Evolutionary conservation across 495 filamentous ascomycete genomes (phyloP).

Genomic region (Aspergillus leporis): DNA sequence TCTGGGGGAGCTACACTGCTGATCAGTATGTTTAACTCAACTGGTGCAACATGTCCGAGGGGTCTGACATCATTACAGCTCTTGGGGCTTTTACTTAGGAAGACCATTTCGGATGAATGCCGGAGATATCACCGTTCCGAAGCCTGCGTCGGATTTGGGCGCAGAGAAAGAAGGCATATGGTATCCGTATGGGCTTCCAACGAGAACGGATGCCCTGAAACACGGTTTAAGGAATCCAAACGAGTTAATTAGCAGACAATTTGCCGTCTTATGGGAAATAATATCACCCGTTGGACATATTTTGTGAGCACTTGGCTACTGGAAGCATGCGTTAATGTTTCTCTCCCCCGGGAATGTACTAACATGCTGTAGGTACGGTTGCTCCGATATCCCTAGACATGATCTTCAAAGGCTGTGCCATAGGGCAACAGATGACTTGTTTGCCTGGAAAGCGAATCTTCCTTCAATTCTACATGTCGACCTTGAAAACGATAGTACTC

Average conservation of each 20-base stretch:
- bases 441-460: slow-evolving; percentile 49
- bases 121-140: slow-evolving; percentile 45
- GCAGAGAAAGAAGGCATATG: slow-evolving; percentile 40
- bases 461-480: slow-evolving; percentile 44
- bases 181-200: slow-evolving; percentile 45
- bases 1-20: slow-evolving; percentile 54
- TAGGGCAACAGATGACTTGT: slow-evolving; percentile 45
- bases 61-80: slow-evolving; percentile 26
- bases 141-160: slow-evolving; percentile 40
- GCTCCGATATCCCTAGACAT: slow-evolving; percentile 44
- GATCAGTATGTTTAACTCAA: slow-evolving; percentile 42
- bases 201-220: slow-evolving; percentile 18
- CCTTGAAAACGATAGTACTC: slow-evolving; percentile 35
- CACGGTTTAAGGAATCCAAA: slow-evolving; percentile 36
- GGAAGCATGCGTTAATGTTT: slow-evolving; percentile 15
- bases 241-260: slow-evolving; percentile 46
- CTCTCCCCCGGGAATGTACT: background rate
- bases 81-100: slow-evolving; percentile 52
- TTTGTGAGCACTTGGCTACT: slow-evolving; percentile 32
- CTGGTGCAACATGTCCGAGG: background rate
- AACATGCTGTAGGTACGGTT: slow-evolving; percentile 37
- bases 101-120: slow-evolving; percentile 49
- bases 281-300: slow-evolving; percentile 50
- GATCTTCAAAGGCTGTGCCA: slow-evolving; percentile 47
- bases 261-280: slow-evolving; percentile 50